phyloP scores from a whole-genome alignment of 768 basidiomycete genomes.

The Kwoniella pini region DNA sequence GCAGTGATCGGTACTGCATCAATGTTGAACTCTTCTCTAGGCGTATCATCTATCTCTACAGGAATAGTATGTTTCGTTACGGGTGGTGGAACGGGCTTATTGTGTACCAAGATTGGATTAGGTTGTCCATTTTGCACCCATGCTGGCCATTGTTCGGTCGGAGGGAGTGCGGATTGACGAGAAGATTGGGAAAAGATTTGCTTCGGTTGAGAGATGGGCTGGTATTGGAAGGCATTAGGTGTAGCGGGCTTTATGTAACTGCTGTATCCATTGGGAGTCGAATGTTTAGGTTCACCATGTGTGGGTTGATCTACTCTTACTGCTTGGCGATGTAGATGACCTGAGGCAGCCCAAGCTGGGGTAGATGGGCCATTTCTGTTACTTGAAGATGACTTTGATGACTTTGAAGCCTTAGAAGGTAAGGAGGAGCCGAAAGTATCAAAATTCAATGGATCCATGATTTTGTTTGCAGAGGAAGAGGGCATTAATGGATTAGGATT shows the following conservation, averaged over 20 bases:
- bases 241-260: constrained; percentile 48
- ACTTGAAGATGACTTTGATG: neutral
- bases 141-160: constrained; percentile 23
- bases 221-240: constrained; percentile 26
- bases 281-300: neutral
- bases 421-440: constrained; percentile 15
- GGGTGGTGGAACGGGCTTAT: neutral
- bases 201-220: constrained; percentile 4
- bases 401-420: constrained; percentile 7
- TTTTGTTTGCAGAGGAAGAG: constrained; percentile 6
- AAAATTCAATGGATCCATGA: constrained; percentile 10
- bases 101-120: constrained; percentile 13
- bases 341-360: neutral
- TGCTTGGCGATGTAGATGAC: neutral
- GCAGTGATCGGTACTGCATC: constrained; percentile 28
- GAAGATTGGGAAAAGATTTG: constrained; percentile 18
- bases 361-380: neutral
- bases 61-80: constrained; percentile 1
- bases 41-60: constrained; percentile 21
- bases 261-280: neutral
- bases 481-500: constrained; percentile 1
- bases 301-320: neutral
- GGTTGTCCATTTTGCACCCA: constrained; percentile 27
- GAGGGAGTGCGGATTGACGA: constrained; percentile 4
- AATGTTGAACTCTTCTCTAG: constrained; percentile 41